Conservation (phyloP, 2,329 filamentous ascomycete genomes). For the Tolypocladium cylindrosporum region DNA sequence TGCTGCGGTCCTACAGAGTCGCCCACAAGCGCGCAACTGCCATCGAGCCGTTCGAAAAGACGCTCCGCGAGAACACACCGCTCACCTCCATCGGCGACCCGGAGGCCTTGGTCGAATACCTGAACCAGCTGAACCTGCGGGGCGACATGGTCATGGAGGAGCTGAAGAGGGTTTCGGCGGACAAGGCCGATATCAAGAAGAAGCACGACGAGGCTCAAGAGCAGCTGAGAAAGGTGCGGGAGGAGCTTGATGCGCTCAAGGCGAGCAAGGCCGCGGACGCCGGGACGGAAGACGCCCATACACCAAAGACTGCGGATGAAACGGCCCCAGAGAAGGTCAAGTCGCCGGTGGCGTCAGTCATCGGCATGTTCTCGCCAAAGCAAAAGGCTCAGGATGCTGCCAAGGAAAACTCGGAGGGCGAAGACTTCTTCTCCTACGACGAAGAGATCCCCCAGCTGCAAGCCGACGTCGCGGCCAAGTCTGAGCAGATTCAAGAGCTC, state of each 20-base stretch:
- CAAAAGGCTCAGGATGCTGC: constrained; percentile 27
- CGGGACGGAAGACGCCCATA: constrained; percentile 19
- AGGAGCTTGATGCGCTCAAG: constrained; percentile 48
- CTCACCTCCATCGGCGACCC: constrained; percentile 82
- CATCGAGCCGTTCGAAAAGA: constrained; percentile 89
- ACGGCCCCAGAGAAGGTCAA: constrained; percentile 23
- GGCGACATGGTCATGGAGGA: constrained; percentile 92
- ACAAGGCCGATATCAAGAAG: constrained; percentile 72
- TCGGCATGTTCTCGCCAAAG: constrained; percentile 39
- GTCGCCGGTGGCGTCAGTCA: constrained; percentile 36
- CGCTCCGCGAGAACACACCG: constrained; percentile 84
- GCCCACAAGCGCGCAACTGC: constrained; percentile 78
- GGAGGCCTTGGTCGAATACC: constrained; percentile 74
- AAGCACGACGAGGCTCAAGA: constrained; percentile 62
- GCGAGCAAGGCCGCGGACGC: constrained; percentile 16
- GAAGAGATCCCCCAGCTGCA: constrained; percentile 78
- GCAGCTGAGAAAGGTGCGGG: constrained; percentile 48
- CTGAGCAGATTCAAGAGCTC: constrained; percentile 61
- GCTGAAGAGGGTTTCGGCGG: constrained; percentile 72
- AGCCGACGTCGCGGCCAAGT: constrained; percentile 58
- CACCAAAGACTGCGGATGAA: constrained; percentile 15
- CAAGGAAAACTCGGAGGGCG: constrained; percentile 24
- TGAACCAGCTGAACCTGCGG: constrained; percentile 77
- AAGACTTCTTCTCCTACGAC: constrained; percentile 90
- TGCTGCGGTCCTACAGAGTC: constrained; percentile 83